Evolutionary conservation across 306 rosid genomes (phyloP).

Genomic region (Lathyrus sativus): DNA sequence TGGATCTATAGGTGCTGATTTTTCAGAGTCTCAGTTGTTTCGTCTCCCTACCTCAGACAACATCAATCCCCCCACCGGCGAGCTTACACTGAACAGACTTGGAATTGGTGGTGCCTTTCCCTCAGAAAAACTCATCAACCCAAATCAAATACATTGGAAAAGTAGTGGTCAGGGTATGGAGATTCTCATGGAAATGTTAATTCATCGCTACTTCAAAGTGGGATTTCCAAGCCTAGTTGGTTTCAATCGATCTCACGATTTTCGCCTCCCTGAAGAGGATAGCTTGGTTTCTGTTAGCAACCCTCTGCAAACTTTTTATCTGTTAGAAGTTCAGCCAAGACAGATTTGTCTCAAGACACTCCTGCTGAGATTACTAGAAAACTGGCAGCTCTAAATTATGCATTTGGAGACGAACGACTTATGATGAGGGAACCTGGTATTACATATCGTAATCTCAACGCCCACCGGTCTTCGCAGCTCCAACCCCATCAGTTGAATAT

Average conservation of each 20-base stretch:
- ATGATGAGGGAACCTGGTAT: slow-evolving; percentile 63
- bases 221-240: slow-evolving; percentile 56
- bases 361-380: slow-evolving; percentile 64
- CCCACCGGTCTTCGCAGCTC: slow-evolving; percentile 63
- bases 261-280: slow-evolving; percentile 78
- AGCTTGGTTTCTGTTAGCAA: slow-evolving; percentile 59
- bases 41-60: slow-evolving; percentile 54
- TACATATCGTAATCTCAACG: slow-evolving; percentile 62
- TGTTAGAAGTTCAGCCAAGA: slow-evolving; percentile 56
- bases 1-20: slow-evolving; percentile 61
- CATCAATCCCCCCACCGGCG: slow-evolving; percentile 47
- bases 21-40: slow-evolving; percentile 55
- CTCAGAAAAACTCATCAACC: slow-evolving; percentile 52
- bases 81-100: slow-evolving; percentile 49
- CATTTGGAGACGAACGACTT: slow-evolving; percentile 61
- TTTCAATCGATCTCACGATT: slow-evolving; percentile 55
- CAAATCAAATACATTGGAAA: slow-evolving; percentile 53
- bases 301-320: slow-evolving; percentile 62
- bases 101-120: slow-evolving; percentile 47
- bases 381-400: slow-evolving; percentile 59
- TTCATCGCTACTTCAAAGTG: slow-evolving; percentile 52
- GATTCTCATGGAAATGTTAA: slow-evolving; percentile 59
- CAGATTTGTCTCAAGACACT: slow-evolving; percentile 56
- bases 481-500: slow-evolving; percentile 66
- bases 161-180: slow-evolving; percentile 59